These are phyloP conservation scores for Trichoderma hamatum DNA, from an alignment of 2,329 filamentous ascomycete species.

Conservation along the genomic window DNA sequence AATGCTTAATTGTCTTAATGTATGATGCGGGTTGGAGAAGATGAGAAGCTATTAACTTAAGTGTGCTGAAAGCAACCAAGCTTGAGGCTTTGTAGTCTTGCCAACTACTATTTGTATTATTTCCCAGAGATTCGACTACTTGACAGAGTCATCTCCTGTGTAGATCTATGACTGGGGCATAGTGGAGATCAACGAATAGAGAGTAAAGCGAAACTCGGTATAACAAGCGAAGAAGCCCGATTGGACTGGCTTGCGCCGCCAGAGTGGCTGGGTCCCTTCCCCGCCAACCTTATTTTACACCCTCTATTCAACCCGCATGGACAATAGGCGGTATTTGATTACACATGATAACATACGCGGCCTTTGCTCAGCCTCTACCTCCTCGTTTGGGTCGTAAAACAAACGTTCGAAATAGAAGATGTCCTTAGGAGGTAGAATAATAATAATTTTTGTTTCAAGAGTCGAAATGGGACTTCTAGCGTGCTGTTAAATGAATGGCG, in stretches of 20 bases:
- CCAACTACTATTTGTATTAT: background rate
- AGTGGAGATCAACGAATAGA: background rate
- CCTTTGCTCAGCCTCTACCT: background rate
- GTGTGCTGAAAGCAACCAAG: background rate
- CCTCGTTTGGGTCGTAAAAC: background rate
- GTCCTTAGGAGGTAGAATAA: background rate
- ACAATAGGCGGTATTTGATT: background rate
- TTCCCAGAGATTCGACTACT: background rate
- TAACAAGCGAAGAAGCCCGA: background rate
- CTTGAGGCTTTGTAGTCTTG: background rate
- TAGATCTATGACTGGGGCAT: background rate
- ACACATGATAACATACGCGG: background rate
- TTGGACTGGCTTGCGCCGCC: background rate
- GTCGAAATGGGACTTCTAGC: too few relatives aligned
- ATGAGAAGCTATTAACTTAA: background rate
- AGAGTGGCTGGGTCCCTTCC: background rate
- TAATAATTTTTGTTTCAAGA: background rate
- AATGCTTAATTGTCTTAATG: background rate
- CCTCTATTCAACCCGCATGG: background rate
- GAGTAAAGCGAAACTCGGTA: background rate
- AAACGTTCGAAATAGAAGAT: background rate
- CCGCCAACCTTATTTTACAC: background rate
- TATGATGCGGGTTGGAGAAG: background rate
- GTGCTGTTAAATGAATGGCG: background rate
- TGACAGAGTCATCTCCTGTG: too few relatives aligned